These are phyloP conservation scores for Yamadazyma kanchanaburiensis DNA, from an alignment of 1,139 yeast species.

Conservation along the genomic window DNA sequence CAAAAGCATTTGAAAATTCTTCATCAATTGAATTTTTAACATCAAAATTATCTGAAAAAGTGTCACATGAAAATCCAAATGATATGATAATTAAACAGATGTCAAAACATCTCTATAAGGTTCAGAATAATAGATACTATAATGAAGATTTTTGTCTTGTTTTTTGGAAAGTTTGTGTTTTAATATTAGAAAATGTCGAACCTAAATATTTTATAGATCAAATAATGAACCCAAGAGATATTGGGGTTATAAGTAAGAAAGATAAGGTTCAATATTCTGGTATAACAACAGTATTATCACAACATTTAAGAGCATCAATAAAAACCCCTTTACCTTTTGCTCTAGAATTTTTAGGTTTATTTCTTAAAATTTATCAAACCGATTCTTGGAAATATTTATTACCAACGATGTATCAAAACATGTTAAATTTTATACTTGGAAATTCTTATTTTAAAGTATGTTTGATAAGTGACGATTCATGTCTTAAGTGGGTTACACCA, in stretches of 20 bases:
- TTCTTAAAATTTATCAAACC: constrained; percentile 35
- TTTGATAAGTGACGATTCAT: no score
- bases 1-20: no score
- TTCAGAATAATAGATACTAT: constrained; percentile 52
- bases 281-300: constrained; percentile 43
- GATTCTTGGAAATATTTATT: constrained; percentile 52
- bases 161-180: constrained; percentile 53
- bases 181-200: constrained; percentile 40
- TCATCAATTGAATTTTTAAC: neutral
- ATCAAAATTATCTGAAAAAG: neutral
- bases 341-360: constrained; percentile 41
- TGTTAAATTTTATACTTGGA: no score
- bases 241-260: constrained; percentile 37
- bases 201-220: constrained; percentile 33
- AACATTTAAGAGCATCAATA: constrained; percentile 48
- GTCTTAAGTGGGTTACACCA: constrained; percentile 8
- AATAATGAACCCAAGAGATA: constrained; percentile 42
- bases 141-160: constrained; percentile 36
- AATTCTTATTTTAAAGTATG: no score
- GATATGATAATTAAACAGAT: constrained; percentile 33
- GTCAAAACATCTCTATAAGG: constrained; percentile 43
- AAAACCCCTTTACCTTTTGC: constrained; percentile 54
- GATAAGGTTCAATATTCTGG: constrained; percentile 41
- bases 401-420: no score
- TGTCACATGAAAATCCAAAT: neutral